phyloP scores from a whole-genome alignment of 2,329 filamentous ascomycete species.

The Trichoderma sp. region DNA sequence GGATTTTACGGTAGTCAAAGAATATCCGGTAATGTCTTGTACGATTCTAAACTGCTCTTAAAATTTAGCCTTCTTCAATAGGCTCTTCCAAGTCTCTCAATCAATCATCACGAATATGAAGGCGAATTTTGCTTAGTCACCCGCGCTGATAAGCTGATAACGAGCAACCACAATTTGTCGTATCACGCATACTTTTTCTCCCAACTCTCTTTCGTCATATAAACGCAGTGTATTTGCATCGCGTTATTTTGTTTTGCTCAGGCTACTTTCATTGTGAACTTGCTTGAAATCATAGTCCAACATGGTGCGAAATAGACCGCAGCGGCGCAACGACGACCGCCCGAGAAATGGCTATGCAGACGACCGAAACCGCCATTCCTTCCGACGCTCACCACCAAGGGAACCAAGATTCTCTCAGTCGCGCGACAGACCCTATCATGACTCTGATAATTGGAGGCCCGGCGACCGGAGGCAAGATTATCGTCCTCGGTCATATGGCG shows the following conservation, averaged over 20 bases:
- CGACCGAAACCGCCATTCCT: conserved; percentile 22
- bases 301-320: conserved; percentile 15
- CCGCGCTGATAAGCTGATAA: background rate
- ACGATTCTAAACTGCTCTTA: too few species aligned
- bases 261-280: background rate
- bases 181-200: background rate
- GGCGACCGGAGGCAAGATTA: conserved; percentile 28
- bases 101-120: background rate
- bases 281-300: background rate
- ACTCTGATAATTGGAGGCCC: conserved; percentile 36
- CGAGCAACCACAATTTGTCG: conserved; percentile 6
- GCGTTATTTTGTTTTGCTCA: background rate
- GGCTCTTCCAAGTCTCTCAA: background rate
- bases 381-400: conserved; percentile 12
- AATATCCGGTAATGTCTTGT: background rate
- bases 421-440: conserved; percentile 25
- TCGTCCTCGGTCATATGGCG: conserved; percentile 26
- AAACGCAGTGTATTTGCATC: background rate
- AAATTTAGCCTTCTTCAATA: too few species aligned
- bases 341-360: conserved; percentile 22
- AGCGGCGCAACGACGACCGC: conserved; percentile 19
- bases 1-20: accelerated
- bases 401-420: conserved; percentile 10
- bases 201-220: background rate
- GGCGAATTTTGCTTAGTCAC: background rate